phyloP scores from a whole-genome alignment of 75 land plant species.

The Selaginella moellendorffii region DNA sequence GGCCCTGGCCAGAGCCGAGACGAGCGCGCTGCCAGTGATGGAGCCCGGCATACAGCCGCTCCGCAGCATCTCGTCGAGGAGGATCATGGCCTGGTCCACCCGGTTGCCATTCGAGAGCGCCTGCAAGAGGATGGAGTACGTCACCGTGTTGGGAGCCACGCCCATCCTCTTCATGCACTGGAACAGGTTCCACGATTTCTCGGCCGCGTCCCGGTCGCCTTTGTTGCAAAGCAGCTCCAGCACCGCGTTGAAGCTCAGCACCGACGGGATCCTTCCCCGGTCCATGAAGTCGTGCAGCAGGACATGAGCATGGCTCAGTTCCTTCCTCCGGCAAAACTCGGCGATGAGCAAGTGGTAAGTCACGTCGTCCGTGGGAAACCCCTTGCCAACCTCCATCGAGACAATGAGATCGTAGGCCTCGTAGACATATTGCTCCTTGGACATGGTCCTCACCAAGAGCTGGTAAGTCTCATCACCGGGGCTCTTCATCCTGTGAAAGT shows the following conservation, averaged over 20 bases:
- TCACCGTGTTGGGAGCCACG: not conserved
- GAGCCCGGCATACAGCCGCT: not conserved
- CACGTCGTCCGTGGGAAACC: not conserved
- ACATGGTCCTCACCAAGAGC: not conserved
- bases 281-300: not conserved
- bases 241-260: not conserved
- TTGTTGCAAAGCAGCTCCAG: not conserved
- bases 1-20: not conserved
- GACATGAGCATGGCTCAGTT: not conserved
- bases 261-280: not conserved
- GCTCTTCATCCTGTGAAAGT: not conserved
- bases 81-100: not conserved
- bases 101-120: not conserved
- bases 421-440: not conserved
- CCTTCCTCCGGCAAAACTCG: constrained; percentile 2
- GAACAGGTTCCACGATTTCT: not conserved
- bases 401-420: not conserved
- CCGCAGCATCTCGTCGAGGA: not conserved
- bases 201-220: not conserved
- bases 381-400: not conserved
- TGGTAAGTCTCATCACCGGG: not conserved
- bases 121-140: not conserved
- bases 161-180: not conserved
- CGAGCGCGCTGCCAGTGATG: not conserved
- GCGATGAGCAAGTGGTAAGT: not conserved